phyloP scores from a whole-genome alignment of 257 asterid species.

The Solanum infundibuliforme region DNA sequence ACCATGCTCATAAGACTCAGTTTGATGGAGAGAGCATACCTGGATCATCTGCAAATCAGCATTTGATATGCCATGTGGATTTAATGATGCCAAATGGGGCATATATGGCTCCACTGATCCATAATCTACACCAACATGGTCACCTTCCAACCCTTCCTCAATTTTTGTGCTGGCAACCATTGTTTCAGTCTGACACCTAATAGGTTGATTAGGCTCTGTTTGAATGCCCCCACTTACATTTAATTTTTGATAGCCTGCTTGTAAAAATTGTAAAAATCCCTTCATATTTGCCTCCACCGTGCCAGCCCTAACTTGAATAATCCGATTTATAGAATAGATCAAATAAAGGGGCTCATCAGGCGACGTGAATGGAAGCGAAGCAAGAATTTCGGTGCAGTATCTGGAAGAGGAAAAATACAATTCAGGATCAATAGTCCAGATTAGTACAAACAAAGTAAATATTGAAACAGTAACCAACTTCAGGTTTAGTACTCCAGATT shows the following conservation, averaged over 20 bases:
- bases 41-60: constrained; percentile 59
- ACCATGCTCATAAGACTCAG: neutral
- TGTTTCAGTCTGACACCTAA: constrained; percentile 11
- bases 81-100: constrained; percentile 21
- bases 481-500: neutral
- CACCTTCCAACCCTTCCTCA: constrained; percentile 34
- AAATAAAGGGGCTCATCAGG: constrained; percentile 98
- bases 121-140: constrained; percentile 18
- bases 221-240: constrained; percentile 37
- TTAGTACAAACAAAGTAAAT: neutral
- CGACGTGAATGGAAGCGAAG: constrained; percentile 72
- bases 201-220: constrained; percentile 17
- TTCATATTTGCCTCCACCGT: constrained; percentile 78
- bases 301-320: constrained; percentile 90
- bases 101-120: constrained; percentile 23
- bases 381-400: constrained; percentile 88
- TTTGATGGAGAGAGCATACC: constrained; percentile 26
- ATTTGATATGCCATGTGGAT: constrained; percentile 25
- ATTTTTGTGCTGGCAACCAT: constrained; percentile 20
- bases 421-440: constrained; percentile 10
- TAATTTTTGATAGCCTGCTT: constrained; percentile 30
- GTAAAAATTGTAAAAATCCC: constrained; percentile 52
- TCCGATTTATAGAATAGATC: constrained; percentile 76
- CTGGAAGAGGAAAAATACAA: constrained; percentile 34
- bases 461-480: neutral